phyloP scores from a whole-genome alignment of 148 eudicot genomes.

The Persicaria maculosa region DNA sequence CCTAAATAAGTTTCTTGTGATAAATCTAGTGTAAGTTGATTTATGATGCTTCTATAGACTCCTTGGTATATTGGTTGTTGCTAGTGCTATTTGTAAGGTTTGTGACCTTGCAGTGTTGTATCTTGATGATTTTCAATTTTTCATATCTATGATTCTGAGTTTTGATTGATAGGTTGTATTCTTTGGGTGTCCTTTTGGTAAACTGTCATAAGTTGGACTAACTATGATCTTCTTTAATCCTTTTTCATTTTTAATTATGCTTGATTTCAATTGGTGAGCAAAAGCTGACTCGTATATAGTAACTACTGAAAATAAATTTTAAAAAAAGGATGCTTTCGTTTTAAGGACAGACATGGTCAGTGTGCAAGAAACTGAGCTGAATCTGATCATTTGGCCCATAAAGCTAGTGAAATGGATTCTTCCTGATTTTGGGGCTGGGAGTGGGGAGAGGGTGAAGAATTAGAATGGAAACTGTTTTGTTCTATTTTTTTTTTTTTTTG shows the following conservation, averaged over 20 bases:
- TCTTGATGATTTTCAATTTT: neutral
- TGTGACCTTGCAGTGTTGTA: neutral
- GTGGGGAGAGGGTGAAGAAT: neutral
- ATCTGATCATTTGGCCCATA: neutral
- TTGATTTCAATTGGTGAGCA: neutral
- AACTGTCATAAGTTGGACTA: neutral
- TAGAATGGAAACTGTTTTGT: no score
- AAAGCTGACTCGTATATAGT: neutral
- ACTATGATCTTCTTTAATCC: neutral
- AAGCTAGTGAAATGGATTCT: neutral
- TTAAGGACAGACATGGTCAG: no score
- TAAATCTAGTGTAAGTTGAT: no score
- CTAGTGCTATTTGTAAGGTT: neutral
- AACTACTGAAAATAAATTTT: neutral
- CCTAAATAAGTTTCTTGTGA: no score
- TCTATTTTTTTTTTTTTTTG: no score
- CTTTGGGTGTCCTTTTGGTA: neutral
- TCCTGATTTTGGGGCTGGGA: neutral
- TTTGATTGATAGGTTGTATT: no score
- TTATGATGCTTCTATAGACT: no score
- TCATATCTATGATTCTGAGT: neutral
- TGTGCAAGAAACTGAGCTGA: neutral
- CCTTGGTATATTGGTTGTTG: no score
- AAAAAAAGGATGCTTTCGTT: neutral
- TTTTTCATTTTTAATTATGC: neutral